Evolutionary conservation across 306 rosid genomes (phyloP).

Genomic region (Cucumis sativus): DNA sequence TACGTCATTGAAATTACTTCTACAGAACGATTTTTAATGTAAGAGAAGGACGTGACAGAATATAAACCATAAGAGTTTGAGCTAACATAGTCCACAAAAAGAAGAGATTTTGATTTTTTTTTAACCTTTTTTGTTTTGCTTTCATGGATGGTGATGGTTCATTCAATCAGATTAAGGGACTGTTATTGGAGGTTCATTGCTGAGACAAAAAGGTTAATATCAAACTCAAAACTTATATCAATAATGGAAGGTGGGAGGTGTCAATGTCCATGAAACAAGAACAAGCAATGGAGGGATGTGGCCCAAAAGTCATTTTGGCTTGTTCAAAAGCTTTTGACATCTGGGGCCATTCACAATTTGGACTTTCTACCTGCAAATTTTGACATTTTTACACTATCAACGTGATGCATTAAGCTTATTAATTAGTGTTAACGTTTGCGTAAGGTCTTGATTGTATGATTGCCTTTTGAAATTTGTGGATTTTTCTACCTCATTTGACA

Average conservation of each 20-base stretch:
- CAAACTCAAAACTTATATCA: background rate
- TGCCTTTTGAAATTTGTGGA: background rate
- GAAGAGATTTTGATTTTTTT: background rate
- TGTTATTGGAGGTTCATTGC: background rate
- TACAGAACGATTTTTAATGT: background rate
- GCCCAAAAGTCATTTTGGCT: background rate
- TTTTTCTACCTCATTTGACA: background rate
- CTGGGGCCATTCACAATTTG: background rate
- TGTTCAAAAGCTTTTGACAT: background rate
- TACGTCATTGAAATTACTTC: background rate
- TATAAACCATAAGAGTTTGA: background rate
- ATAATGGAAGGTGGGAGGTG: slow-evolving; percentile 2
- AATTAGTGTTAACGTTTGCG: background rate
- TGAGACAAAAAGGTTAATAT: background rate
- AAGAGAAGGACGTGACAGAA: background rate
- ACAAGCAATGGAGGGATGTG: background rate
- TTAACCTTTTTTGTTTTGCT: background rate
- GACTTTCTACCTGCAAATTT: slow-evolving; percentile 8
- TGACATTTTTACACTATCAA: background rate
- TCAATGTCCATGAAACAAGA: background rate
- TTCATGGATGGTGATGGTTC: background rate
- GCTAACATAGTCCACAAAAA: background rate
- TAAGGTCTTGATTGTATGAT: background rate
- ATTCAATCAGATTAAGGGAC: background rate
- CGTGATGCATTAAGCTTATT: background rate